Evolutionary conservation across 495 filamentous ascomycete genomes (phyloP), one percentile per base, ranked within the genome.

Genomic region (Bombardia bombarda): DNA sequence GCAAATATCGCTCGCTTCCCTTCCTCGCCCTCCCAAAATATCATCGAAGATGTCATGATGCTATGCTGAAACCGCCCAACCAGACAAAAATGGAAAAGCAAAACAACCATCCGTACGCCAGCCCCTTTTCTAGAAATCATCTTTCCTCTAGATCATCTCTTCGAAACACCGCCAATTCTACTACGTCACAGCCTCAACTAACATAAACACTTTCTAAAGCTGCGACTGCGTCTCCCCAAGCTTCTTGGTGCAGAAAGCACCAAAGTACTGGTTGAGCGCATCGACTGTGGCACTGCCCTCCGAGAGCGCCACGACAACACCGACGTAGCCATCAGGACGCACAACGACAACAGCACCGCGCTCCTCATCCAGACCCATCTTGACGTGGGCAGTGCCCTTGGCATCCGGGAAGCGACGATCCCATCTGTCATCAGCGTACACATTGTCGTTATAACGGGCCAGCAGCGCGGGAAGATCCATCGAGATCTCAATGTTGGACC

Each of bases 401-500:
- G 83, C 82, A 34, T 80, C 66, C 0, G 83, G 83, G 1, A 84
- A 80, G 10, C 76, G 68, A 32, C 72, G 65, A 59, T 90, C 85
- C 72, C 80, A 83, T 32, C 86, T 73, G 62, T 93, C 85, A 50
- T 95, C 88, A 4, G 87, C 83, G 54, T 93, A 95, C 34, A 95
- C 73, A 59, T 92, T 83, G 51, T 89, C 78, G 47, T 80, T 70
- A 65, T 94, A 94, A 41, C 84, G 69, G 2, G 76, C 78, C 23
- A 90, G 67, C 10, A 84, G 52, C 30, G 73, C 65, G 19, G 87
- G 88, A 20, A 90, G 69, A 51, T 79, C 63, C 16, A 74, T 67
- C 13, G 68, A 51, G 42, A 92, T 78, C 50, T 86, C 82, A 42
- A 92, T 68, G 23, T 72, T 60, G 35, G 74, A 67, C 47, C 85